Percentiles rank a stretch among this genome's conserved stretches.
Conservation (phyloP, 257 asterid species). For the Catharanthus roseus region DNA sequence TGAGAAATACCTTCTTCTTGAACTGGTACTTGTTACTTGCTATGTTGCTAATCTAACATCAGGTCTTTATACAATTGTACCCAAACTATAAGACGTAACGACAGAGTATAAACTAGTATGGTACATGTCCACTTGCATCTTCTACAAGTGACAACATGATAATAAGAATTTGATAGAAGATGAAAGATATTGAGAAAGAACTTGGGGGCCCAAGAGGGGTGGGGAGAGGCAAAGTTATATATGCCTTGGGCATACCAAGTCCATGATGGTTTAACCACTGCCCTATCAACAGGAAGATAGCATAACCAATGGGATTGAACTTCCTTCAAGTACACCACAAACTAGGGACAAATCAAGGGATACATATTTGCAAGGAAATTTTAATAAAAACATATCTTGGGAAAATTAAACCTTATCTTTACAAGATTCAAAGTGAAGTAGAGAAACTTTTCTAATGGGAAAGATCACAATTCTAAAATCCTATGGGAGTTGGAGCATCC, state of each 20-base stretch:
- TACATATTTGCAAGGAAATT: background rate
- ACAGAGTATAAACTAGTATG: background rate
- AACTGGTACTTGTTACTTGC: conserved; percentile 31
- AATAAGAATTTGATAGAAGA: too few relatives aligned
- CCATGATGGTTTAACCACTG: background rate
- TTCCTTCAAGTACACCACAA: background rate
- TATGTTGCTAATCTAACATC: conserved; percentile 30
- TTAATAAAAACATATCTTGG: background rate
- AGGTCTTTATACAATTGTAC: conserved; percentile 12
- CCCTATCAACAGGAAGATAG: background rate
- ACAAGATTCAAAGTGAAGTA: background rate
- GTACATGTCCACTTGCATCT: background rate
- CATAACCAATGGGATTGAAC: background rate
- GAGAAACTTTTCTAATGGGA: background rate
- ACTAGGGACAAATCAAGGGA: background rate
- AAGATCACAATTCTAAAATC: background rate
- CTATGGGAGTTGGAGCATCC: background rate
- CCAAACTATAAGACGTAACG: background rate
- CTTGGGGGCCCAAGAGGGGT: too few relatives aligned
- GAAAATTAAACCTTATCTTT: background rate
- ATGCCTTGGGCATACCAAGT: background rate
- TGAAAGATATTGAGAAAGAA: too few relatives aligned
- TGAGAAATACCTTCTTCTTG: conserved; percentile 51
- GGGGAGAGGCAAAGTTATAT: background rate
- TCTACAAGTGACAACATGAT: background rate